Base-by-base conservation (phyloP, 2,329 filamentous ascomycete species). In the Rutstroemia sp. region DNA sequence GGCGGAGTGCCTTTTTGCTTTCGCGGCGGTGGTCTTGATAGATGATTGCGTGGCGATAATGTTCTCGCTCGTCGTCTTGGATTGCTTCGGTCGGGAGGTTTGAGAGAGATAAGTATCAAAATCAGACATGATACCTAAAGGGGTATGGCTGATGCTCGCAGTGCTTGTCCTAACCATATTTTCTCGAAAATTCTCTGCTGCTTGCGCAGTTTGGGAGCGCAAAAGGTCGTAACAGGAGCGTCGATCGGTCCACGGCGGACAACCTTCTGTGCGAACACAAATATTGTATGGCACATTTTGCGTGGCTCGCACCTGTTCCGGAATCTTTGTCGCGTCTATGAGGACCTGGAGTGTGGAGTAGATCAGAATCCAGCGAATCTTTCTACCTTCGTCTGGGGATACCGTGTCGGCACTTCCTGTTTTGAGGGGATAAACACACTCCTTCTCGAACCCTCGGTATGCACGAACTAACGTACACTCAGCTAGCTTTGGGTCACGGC, bases 341-440 rank as follows among this genome's bases (percentile, higher is more conserved):
- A 94, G 76, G n/a, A 83, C 84, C 67, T 94, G 89, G 56, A 89
- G 78, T 3, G 83, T 78, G 17, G 83, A 79, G 64, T 92, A 92
- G 6, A 92, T 78, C 38, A 92, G 68, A 30, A 92, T 80, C 88
- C 88, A 94, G 40, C 88, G 78, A 16, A 91, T 80, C 69, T 90
- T 92, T 42, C 89, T 82, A 1, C 82, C 87, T 60, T 92, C 88
- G 8, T 78, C 74, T 10, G 82, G 72, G 0, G 80, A 78, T 1
- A 86, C 67, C 64, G 81, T 83, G 38, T 83, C 80, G 36, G 69
- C 58, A 56, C 80, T 82, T 57, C 86, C 80, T 0, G 73, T 72
- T 58, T 79, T 83, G 19, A 74, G 17, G 0, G 72, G 70, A 48
- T 76, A 70, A 19, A 79, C 68, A 7, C 75, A 76, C 6, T 82